Percentiles rank a stretch among this genome's conserved stretches.
Evolutionary conservation across 116 monocot species (phyloP).

Genomic region (Cymodocea nodosa): DNA sequence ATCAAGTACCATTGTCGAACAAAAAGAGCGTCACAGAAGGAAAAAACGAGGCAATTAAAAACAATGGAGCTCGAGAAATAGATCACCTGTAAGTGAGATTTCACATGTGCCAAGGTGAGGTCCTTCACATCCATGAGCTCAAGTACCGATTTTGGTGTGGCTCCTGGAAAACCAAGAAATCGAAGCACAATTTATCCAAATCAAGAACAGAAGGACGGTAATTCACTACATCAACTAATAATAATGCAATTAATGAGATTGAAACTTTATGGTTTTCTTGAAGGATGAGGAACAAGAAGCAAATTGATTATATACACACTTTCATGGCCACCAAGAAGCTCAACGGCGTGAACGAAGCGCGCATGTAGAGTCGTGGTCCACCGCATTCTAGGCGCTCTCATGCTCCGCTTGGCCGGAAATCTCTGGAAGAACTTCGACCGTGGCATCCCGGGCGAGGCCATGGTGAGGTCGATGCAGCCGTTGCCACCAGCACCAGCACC

Average conservation of each 20-base stretch:
- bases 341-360: slow-evolving; percentile 77
- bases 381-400: slow-evolving; percentile 71
- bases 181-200: neutral
- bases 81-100: slow-evolving; percentile 70
- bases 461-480: slow-evolving; percentile 16
- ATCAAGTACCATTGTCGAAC: neutral
- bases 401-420: slow-evolving; percentile 38
- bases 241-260: neutral
- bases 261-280: neutral
- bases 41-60: neutral
- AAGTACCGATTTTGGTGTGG: slow-evolving; percentile 92
- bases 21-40: neutral
- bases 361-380: slow-evolving; percentile 84
- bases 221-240: neutral
- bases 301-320: slow-evolving; percentile 17
- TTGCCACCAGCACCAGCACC: slow-evolving; percentile 14
- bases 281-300: neutral
- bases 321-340: slow-evolving; percentile 81
- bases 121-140: slow-evolving; percentile 99
- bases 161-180: slow-evolving; percentile 25
- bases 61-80: neutral
- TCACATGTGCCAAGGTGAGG: slow-evolving; percentile 95
- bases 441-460: slow-evolving; percentile 10
- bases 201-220: neutral
- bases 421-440: slow-evolving; percentile 32